Conservation (phyloP, 2,329 filamentous ascomycete genomes). For the Colletotrichum horii region DNA sequence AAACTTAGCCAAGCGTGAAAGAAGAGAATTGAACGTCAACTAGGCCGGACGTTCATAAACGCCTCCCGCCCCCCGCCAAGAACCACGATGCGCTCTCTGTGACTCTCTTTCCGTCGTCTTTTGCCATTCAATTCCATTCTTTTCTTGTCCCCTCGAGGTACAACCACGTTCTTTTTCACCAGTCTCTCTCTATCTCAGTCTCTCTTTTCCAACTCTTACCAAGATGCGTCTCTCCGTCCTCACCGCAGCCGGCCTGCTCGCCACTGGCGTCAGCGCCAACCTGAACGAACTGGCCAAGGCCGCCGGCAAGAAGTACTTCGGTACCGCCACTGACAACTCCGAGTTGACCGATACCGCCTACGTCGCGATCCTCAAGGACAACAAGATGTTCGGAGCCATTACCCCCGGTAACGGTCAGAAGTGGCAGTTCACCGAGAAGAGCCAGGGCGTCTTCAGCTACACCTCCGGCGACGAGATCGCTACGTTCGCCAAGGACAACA, state of each 20-base stretch:
- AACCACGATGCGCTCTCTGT: not conserved
- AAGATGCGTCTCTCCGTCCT: slow-evolving; percentile 15
- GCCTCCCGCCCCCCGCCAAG: not conserved
- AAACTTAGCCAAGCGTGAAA: not conserved
- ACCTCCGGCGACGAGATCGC: slow-evolving; percentile 62
- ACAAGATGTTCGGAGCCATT: slow-evolving; percentile 68
- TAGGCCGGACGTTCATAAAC: not conserved
- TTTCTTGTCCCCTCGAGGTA: not conserved
- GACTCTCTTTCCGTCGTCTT: not conserved
- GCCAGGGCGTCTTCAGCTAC: slow-evolving; percentile 62
- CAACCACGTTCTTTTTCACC: not conserved
- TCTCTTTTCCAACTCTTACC: not conserved
- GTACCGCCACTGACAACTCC: slow-evolving; percentile 66
- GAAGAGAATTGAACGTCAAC: not conserved
- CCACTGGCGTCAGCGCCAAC: slow-evolving; percentile 35
- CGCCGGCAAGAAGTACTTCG: slow-evolving; percentile 58
- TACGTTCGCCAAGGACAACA: slow-evolving; percentile 30
- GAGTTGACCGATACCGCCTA: slow-evolving; percentile 58
- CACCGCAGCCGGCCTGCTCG: slow-evolving; percentile 18
- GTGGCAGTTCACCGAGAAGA: slow-evolving; percentile 68
- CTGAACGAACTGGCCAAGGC: slow-evolving; percentile 31
- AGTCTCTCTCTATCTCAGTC: not conserved
- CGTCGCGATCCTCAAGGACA: slow-evolving; percentile 56
- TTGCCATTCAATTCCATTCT: slow-evolving; percentile 1
- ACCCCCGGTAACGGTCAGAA: slow-evolving; percentile 69